phyloP scores from a whole-genome alignment of 352 stramenopile genomes.

The Phytopythium boreale region DNA sequence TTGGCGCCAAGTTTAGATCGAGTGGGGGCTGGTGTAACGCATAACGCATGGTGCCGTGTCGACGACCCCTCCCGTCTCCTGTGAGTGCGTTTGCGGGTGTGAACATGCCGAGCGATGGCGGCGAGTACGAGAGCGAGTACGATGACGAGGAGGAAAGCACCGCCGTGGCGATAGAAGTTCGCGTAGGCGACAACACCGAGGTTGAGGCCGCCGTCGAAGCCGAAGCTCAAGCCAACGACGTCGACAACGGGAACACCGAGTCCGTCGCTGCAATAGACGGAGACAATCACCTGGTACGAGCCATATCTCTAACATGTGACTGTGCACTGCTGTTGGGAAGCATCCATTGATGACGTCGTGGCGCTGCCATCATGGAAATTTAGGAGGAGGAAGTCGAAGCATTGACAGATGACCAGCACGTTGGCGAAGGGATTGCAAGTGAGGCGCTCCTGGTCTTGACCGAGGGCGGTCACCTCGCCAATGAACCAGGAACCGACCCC shows the following conservation, averaged over 20 bases:
- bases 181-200: neutral
- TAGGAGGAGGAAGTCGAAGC: no score
- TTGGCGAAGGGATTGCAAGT: no score
- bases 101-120: constrained; percentile 16
- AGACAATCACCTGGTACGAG: no score
- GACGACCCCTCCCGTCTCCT: neutral
- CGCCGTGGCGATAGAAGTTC: neutral
- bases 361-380: no score
- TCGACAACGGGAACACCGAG: neutral
- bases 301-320: no score
- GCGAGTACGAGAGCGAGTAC: constrained; percentile 29
- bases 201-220: neutral
- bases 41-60: neutral
- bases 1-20: no score
- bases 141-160: constrained; percentile 10
- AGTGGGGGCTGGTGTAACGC: neutral
- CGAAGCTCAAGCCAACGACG: neutral
- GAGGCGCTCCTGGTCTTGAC: no score
- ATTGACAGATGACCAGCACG: no score
- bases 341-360: no score
- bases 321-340: no score
- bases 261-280: neutral
- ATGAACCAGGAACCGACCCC: no score
- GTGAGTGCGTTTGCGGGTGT: neutral
- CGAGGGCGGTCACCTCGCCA: no score